These are phyloP conservation scores for Postia placenta DNA, from an alignment of 768 basidiomycete genomes.

Conservation along the genomic window DNA sequence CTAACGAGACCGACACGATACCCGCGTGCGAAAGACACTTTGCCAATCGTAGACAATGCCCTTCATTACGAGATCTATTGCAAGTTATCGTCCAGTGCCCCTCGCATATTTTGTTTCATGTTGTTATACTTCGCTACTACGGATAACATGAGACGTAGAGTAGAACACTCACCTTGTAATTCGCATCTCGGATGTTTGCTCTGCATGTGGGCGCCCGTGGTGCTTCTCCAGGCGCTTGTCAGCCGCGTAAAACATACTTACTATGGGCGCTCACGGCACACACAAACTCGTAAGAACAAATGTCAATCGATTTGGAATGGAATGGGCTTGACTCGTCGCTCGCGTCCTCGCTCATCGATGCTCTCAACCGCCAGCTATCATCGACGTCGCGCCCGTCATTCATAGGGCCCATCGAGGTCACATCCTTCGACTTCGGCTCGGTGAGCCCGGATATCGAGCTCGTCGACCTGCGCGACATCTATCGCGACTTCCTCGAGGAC, in stretches of 20 bases:
- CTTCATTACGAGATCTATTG: conserved; percentile 10
- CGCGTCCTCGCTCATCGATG: conserved; percentile 57
- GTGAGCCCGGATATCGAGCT: conserved; percentile 81
- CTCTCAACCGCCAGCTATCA: conserved; percentile 76
- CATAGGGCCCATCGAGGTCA: conserved; percentile 87
- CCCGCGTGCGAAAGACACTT: conserved; percentile 8
- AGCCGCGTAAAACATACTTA: no score
- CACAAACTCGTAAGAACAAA: conserved; percentile 23
- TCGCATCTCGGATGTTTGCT: neutral
- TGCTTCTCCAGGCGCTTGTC: no score
- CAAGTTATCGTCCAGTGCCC: conserved; percentile 8
- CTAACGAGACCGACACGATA: conserved; percentile 15
- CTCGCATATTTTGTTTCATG: conserved; percentile 9
- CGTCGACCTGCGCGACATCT: conserved; percentile 88
- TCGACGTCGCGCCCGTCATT: conserved; percentile 80
- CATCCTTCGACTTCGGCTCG: conserved; percentile 83
- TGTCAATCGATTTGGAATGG: conserved; percentile 98
- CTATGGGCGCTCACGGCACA: neutral
- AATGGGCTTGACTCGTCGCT: conserved; percentile 69
- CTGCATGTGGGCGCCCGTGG: neutral
- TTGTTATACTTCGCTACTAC: conserved; percentile 5
- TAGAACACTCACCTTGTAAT: conserved; percentile 5
- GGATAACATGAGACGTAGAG: conserved; percentile 11
- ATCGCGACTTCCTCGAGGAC: conserved; percentile 89
- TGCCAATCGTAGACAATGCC: conserved; percentile 12